These are phyloP conservation scores for Oenanthe sinensis DNA, from an alignment of 129 eudicot genomes.

Conservation along the genomic window DNA sequence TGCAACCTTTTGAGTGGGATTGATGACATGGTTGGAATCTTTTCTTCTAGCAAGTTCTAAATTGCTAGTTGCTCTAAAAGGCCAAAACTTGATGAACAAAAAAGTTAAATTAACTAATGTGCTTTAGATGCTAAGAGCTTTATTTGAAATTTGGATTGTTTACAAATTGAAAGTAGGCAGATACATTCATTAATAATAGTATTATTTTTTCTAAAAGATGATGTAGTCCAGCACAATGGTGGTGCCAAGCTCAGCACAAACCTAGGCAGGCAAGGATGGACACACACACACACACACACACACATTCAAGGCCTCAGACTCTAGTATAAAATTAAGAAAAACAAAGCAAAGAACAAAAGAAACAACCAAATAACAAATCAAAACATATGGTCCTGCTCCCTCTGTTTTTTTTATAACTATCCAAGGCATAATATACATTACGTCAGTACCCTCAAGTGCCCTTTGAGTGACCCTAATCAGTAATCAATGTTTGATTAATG, in stretches of 20 bases:
- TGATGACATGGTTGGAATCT: conserved; percentile 6
- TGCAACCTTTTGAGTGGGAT: background rate
- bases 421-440: background rate
- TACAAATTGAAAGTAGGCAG: background rate
- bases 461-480: conserved; percentile 5
- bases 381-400: background rate
- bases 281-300: too few species aligned
- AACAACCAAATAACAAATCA: background rate
- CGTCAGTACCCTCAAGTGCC: background rate
- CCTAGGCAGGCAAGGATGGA: conserved; percentile 4
- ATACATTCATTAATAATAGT: background rate
- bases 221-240: background rate
- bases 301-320: background rate
- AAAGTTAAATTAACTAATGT: background rate
- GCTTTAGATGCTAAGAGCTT: conserved; percentile 7
- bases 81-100: background rate
- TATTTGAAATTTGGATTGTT: background rate
- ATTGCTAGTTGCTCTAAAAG: background rate
- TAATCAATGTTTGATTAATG: background rate
- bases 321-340: background rate
- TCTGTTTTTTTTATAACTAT: background rate
- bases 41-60: background rate
- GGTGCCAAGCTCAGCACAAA: background rate
- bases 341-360: background rate
- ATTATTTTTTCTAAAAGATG: background rate